These are phyloP conservation scores for Candida caryicola DNA, from an alignment of 805 yeast genomes.

Conservation along the genomic window DNA sequence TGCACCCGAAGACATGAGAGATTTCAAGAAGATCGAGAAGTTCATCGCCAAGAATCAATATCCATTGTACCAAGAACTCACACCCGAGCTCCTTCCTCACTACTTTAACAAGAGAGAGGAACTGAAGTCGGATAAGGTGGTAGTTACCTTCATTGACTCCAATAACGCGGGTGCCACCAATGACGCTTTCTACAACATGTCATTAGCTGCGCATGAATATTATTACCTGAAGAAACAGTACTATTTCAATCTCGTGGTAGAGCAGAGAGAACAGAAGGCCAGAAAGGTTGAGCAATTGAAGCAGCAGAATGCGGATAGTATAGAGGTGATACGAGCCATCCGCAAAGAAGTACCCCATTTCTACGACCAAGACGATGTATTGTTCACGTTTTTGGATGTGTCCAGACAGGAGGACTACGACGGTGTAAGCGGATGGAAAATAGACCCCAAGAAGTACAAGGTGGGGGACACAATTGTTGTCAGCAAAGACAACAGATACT, in stretches of 20 bases:
- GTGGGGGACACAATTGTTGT: constrained; percentile 60
- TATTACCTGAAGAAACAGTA: constrained; percentile 42
- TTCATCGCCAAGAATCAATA: constrained; percentile 50
- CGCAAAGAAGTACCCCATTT: constrained; percentile 49
- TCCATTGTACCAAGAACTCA: constrained; percentile 55
- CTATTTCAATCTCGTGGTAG: constrained; percentile 32
- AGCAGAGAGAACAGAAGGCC: constrained; percentile 35
- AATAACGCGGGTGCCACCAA: constrained; percentile 30
- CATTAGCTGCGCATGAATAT: constrained; percentile 49
- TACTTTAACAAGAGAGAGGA: constrained; percentile 32
- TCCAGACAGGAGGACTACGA: constrained; percentile 31
- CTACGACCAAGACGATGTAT: constrained; percentile 40
- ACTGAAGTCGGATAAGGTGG: constrained; percentile 42
- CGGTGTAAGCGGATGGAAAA: constrained; percentile 34
- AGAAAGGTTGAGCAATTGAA: constrained; percentile 44
- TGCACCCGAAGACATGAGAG: constrained; percentile 63
- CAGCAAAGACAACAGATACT: constrained; percentile 38
- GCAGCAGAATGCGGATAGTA: constrained; percentile 40
- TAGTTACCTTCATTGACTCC: constrained; percentile 48
- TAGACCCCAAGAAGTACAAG: constrained; percentile 28
- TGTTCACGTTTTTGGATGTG: constrained; percentile 53
- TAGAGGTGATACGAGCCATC: constrained; percentile 46
- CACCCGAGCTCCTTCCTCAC: constrained; percentile 30
- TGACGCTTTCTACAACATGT: constrained; percentile 35
- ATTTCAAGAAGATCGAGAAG: constrained; percentile 41